These are phyloP conservation scores for Wallacemonas sp. DNA, from an alignment of 208 protist species.

Conservation along the genomic window DNA sequence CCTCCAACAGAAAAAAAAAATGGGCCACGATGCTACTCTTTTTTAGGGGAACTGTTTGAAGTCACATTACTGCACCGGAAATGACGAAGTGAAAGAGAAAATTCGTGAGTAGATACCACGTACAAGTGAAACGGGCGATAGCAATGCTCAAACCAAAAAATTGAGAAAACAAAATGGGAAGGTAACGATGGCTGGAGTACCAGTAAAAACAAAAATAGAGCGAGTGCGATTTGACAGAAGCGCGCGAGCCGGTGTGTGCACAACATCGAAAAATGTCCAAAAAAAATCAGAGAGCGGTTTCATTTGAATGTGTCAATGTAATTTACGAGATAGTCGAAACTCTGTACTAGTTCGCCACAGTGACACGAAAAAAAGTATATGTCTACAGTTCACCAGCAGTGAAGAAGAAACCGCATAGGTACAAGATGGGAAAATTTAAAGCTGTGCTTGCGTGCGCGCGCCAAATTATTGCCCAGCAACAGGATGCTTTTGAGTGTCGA, in stretches of 20 bases:
- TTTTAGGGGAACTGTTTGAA: no score
- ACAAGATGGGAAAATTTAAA: no score
- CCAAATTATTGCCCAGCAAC: no score
- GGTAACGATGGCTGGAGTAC: slow-evolving; percentile 9
- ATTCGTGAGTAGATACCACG: not conserved
- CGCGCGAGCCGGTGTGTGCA: no score
- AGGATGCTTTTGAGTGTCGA: not conserved
- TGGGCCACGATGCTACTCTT: no score
- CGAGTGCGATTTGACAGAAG: not conserved
- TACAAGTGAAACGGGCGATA: slow-evolving; percentile 11
- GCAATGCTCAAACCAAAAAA: no score
- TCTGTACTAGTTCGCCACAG: not conserved
- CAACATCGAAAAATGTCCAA: no score
- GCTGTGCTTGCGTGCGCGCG: no score
- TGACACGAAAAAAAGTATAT: slow-evolving; percentile 10
- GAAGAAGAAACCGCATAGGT: slow-evolving; percentile 7
- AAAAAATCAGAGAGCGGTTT: slow-evolving; percentile 20
- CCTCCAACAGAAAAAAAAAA: no score
- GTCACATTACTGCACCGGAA: no score
- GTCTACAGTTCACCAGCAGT: not conserved
- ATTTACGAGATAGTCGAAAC: not conserved
- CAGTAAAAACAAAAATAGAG: slow-evolving; percentile 14
- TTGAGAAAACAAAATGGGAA: slow-evolving; percentile 16
- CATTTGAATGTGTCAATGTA: no score
- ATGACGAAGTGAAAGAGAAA: slow-evolving; percentile 5